Conservation (phyloP, 148 eudicot species). For the Cornus controversa region DNA sequence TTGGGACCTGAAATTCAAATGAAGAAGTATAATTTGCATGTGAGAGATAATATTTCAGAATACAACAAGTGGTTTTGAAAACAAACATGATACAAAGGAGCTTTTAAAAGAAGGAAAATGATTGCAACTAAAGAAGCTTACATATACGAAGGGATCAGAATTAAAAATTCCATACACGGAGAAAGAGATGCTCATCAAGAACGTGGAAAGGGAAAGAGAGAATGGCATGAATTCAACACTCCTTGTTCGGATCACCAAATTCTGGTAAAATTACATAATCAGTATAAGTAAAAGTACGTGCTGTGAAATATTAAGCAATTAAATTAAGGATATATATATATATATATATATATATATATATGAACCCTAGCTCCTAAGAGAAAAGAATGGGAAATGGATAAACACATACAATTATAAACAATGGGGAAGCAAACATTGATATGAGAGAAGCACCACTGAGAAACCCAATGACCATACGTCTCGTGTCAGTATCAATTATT, state of each 20-base stretch:
- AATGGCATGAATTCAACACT: slow-evolving; percentile 96
- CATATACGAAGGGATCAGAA: slow-evolving; percentile 74
- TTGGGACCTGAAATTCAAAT: slow-evolving; percentile 67
- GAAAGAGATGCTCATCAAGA: slow-evolving; percentile 84
- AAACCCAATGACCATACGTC: slow-evolving; percentile 59
- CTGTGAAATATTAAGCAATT: slow-evolving; percentile 1
- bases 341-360: no score
- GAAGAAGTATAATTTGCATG: background rate
- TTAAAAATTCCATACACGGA: slow-evolving; percentile 64
- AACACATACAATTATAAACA: slow-evolving; percentile 76
- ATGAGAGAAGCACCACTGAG: slow-evolving; percentile 68
- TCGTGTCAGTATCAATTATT: slow-evolving; percentile 33
- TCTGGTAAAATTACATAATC: slow-evolving; percentile 37
- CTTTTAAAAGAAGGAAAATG: background rate
- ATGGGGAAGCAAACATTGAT: slow-evolving; percentile 92
- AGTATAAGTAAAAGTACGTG: background rate
- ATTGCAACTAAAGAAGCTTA: slow-evolving; percentile 32
- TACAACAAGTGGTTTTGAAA: background rate
- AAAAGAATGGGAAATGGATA: background rate
- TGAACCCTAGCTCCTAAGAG: background rate
- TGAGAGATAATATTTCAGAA: background rate
- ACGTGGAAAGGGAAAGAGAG: slow-evolving; percentile 79
- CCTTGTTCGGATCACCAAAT: slow-evolving; percentile 68
- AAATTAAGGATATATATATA: background rate
- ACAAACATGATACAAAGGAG: background rate